phyloP scores from a whole-genome alignment of 192 early-diverging fungal genomes.

The Gaertneriomyces semiglobifer region DNA sequence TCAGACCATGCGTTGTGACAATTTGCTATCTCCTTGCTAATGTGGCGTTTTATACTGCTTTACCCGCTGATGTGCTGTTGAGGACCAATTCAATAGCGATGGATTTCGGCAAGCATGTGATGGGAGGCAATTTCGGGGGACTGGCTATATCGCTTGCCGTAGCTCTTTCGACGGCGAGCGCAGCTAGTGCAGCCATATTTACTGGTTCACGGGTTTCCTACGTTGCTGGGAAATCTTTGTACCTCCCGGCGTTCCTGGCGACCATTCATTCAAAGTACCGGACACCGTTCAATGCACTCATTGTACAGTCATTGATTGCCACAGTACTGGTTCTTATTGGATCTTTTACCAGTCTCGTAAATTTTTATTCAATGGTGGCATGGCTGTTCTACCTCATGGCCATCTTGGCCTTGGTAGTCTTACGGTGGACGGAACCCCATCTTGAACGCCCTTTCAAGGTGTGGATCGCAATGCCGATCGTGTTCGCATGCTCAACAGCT shows the following conservation, averaged over 20 bases:
- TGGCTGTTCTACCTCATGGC: conserved; percentile 72
- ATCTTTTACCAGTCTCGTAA: conserved; percentile 65
- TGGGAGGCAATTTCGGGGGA: conserved; percentile 61
- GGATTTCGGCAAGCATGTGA: conserved; percentile 69
- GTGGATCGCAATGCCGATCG: conserved; percentile 62
- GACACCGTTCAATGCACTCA: conserved; percentile 67
- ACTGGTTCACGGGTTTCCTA: conserved; percentile 68
- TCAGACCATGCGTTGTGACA: conserved; percentile 39
- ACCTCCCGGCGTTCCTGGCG: conserved; percentile 67
- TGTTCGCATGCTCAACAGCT: conserved; percentile 59
- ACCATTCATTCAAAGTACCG: conserved; percentile 52
- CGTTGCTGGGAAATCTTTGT: conserved; percentile 61
- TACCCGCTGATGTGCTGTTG: conserved; percentile 22
- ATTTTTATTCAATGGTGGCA: conserved; percentile 70
- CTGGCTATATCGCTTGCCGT: conserved; percentile 71
- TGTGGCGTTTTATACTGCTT: conserved; percentile 45
- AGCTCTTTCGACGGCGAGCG: conserved; percentile 68
- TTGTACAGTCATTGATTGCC: conserved; percentile 59
- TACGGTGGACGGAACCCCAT: conserved; percentile 66
- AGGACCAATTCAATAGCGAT: conserved; percentile 24
- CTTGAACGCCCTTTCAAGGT: conserved; percentile 68
- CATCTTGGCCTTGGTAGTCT: conserved; percentile 59
- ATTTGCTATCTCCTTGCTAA: conserved; percentile 43
- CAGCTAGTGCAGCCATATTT: conserved; percentile 76
- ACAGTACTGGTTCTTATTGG: conserved; percentile 63